phyloP scores from a whole-genome alignment of 2,329 filamentous ascomycete genomes.

The Penicillium glabrum region DNA sequence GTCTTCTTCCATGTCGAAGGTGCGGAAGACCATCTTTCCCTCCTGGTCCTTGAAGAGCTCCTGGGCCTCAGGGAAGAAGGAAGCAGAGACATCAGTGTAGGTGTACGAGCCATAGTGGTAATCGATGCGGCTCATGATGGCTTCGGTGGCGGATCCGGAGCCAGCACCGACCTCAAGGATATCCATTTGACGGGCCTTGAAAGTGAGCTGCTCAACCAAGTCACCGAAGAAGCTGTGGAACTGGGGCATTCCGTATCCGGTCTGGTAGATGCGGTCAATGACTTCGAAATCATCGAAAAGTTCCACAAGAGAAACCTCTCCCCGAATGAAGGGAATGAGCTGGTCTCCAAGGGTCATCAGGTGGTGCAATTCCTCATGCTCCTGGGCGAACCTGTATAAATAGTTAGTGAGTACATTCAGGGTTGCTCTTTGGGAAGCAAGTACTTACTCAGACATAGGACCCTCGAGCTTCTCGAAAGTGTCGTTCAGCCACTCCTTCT shows the following conservation, averaged over 20 bases:
- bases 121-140: conserved; percentile 30
- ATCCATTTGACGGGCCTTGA: background rate
- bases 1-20: conserved; percentile 32
- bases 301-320: background rate
- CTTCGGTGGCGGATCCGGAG: background rate
- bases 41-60: conserved; percentile 20
- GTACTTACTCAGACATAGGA: background rate
- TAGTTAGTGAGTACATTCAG: background rate
- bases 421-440: too few relatives aligned
- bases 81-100: conserved; percentile 47
- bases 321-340: background rate
- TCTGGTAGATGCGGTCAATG: background rate
- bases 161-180: background rate
- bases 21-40: conserved; percentile 19
- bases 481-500: conserved; percentile 3
- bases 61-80: conserved; percentile 40
- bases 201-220: background rate
- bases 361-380: background rate
- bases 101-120: conserved; percentile 38
- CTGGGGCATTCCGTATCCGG: background rate
- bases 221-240: background rate
- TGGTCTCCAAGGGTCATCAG: background rate
- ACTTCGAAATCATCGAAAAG: background rate
- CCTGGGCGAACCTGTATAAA: background rate
- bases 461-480: background rate